Conservation (phyloP, 805 yeast species). For the Saturnispora ahearnii region DNA sequence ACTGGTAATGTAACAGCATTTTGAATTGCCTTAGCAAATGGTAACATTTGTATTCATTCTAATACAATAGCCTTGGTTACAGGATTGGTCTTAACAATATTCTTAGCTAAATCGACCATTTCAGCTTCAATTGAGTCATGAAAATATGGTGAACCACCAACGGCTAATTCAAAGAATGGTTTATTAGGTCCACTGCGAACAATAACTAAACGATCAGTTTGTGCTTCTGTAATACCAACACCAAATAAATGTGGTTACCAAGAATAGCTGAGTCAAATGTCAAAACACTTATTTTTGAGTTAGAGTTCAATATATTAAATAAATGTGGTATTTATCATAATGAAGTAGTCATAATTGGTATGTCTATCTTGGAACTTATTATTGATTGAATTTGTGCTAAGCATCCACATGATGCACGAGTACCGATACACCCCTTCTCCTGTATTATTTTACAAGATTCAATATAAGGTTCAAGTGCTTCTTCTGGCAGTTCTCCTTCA, state of each 20-base stretch:
- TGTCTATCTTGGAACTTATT: conserved; percentile 17
- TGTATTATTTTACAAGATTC: conserved; percentile 22
- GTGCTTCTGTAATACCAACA: conserved; percentile 22
- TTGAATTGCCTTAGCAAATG: conserved; percentile 25
- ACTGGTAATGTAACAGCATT: conserved; percentile 24
- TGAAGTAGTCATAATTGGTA: conserved; percentile 29
- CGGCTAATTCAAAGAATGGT: conserved; percentile 21
- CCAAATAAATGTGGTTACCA: conserved; percentile 25
- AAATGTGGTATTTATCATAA: conserved; percentile 26
- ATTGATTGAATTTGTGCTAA: conserved; percentile 26
- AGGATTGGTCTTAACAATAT: conserved; percentile 16
- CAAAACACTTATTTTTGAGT: conserved; percentile 23
- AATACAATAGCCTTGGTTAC: conserved; percentile 25
- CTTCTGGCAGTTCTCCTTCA: conserved; percentile 18
- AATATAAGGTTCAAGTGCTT: conserved; percentile 22
- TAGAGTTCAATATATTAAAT: conserved; percentile 14
- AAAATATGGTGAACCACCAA: conserved; percentile 20
- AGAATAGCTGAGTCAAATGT: conserved; percentile 25
- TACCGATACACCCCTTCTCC: conserved; percentile 27
- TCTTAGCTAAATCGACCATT: conserved; percentile 19
- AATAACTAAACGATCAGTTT: conserved; percentile 13
- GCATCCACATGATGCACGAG: conserved; percentile 30
- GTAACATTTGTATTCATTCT: conserved; percentile 32
- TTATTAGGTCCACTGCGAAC: conserved; percentile 20
- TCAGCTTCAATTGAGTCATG: conserved; percentile 22